A percentile compares a stretch with the other conserved stretches of the same genome.
Evolutionary conservation across 768 basidiomycete genomes (phyloP).

Genomic region (Astraeus odoratus): DNA sequence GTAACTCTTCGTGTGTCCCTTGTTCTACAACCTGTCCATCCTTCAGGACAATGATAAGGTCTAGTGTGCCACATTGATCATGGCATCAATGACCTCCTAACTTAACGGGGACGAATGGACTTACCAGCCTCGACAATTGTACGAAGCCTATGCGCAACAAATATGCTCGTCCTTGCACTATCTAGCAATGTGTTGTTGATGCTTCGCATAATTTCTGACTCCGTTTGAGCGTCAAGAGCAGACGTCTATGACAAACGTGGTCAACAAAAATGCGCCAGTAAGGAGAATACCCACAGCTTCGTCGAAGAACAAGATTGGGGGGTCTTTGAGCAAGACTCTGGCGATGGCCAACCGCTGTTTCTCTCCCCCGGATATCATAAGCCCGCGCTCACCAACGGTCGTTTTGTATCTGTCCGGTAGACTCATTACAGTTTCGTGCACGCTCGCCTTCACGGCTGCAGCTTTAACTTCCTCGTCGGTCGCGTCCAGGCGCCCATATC

Average conservation of each 20-base stretch:
- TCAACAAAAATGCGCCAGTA: neutral
- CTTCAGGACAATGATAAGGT: constrained; percentile 88
- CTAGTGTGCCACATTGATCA: constrained; percentile 29
- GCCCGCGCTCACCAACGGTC: constrained; percentile 89
- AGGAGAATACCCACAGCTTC: constrained; percentile 67
- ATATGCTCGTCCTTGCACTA: constrained; percentile 85
- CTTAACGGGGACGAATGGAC: constrained; percentile 11
- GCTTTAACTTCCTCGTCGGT: constrained; percentile 84
- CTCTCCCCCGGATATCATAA: constrained; percentile 99
- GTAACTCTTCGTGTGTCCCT: constrained; percentile 85
- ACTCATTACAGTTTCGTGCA: constrained; percentile 70
- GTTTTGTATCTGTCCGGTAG: constrained; percentile 86
- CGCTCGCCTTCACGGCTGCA: constrained; percentile 81
- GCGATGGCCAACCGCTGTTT: constrained; percentile 97
- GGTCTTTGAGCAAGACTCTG: constrained; percentile 86
- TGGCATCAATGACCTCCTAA: neutral
- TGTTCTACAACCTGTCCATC: constrained; percentile 90
- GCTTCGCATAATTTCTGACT: constrained; percentile 91
- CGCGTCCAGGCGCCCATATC: constrained; percentile 85
- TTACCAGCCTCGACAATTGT: constrained; percentile 87
- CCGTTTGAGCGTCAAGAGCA: constrained; percentile 91
- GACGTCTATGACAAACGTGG: constrained; percentile 58
- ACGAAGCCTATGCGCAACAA: constrained; percentile 89
- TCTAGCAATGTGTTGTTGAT: constrained; percentile 75
- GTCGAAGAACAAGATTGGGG: constrained; percentile 95